Evolutionary conservation across 768 basidiomycete genomes (phyloP).

Genomic region (Baorangia bicolor): DNA sequence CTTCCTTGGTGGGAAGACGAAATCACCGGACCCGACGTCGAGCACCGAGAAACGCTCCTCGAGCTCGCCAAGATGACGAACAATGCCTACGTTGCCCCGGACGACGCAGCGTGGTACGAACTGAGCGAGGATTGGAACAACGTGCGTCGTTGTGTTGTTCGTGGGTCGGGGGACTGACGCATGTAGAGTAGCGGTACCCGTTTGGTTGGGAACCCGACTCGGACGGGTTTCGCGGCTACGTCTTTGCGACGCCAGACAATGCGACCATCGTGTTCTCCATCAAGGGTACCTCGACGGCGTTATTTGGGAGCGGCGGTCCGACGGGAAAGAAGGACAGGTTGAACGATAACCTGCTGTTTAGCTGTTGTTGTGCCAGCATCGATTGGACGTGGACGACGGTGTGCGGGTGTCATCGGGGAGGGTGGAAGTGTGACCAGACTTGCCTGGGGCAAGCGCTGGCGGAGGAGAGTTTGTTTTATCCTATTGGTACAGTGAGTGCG

Average conservation of each 20-base stretch:
- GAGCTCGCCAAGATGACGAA: slow-evolving; percentile 93
- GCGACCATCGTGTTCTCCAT: slow-evolving; percentile 82
- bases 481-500: slow-evolving; percentile 75
- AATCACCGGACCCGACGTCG: slow-evolving; percentile 71
- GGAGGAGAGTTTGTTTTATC: slow-evolving; percentile 85
- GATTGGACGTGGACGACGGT: slow-evolving; percentile 95
- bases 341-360: slow-evolving; percentile 92
- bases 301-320: slow-evolving; percentile 73
- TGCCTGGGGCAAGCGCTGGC: slow-evolving; percentile 77
- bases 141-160: slow-evolving; percentile 26
- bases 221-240: slow-evolving; percentile 88
- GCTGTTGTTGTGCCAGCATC: slow-evolving; percentile 90
- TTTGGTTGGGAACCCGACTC: slow-evolving; percentile 91
- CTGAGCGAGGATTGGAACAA: slow-evolving; percentile 63
- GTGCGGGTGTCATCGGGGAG: slow-evolving; percentile 81
- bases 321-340: slow-evolving; percentile 91
- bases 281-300: slow-evolving; percentile 87
- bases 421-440: slow-evolving; percentile 76
- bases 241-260: slow-evolving; percentile 85
- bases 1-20: slow-evolving; percentile 76
- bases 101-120: slow-evolving; percentile 75
- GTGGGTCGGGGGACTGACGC: neutral
- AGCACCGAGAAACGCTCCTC: slow-evolving; percentile 70
- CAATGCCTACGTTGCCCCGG: slow-evolving; percentile 77
- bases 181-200: slow-evolving; percentile 42